Base-by-base conservation (phyloP, 768 basidiomycete species). In the Suillus decipiens region DNA sequence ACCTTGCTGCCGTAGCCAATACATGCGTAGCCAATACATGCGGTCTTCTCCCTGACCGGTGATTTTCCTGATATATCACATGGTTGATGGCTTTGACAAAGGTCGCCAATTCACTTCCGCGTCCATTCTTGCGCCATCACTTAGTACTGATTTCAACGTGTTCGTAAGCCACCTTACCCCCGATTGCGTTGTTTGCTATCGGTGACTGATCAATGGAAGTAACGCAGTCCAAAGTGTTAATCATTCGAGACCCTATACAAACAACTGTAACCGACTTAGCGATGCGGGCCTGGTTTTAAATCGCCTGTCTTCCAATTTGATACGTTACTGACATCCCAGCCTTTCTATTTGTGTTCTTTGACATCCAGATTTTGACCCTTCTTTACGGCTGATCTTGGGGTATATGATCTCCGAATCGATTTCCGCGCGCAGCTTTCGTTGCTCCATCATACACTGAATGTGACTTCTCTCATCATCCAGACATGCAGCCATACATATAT, bases 11-110 rank as follows among this genome's bases (percentile, higher is more conserved):
- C 50, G 48, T 53, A 60, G 43, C 39, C 24, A 28, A 34, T 53
- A 39, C 41, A 56, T 47, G 22, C 60, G 28, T 53, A 60, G 43
- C 39, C 24, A 28, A 34, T 53, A 39, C 41, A 56, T 47, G 22
- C 60, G 28, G 61, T 34, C 64, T 59, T 59, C 60, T 53, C 34
- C 33, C 11, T 45, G 17, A 56, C 65, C 50, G 67, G 74, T 76
- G 74, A 76, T 76, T 68, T 71, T 65, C 74, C 72, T 14, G 74
- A 75, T 75, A 75, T 75, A 72, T 72, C 70, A 41, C 66, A 19
- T 56, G 43, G 36, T 43, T 63, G 24, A 64, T 63, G 36, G 60
- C 58, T 63, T 61, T 65, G 55, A 51, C 37, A 28, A 57, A 41
- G 56, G 41, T 57, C 56, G 56, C 39, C 11, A 28, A 57, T 57